Base-by-base conservation (phyloP, 352 stramenopile species). In the Pythium rhizo-oryzae region DNA sequence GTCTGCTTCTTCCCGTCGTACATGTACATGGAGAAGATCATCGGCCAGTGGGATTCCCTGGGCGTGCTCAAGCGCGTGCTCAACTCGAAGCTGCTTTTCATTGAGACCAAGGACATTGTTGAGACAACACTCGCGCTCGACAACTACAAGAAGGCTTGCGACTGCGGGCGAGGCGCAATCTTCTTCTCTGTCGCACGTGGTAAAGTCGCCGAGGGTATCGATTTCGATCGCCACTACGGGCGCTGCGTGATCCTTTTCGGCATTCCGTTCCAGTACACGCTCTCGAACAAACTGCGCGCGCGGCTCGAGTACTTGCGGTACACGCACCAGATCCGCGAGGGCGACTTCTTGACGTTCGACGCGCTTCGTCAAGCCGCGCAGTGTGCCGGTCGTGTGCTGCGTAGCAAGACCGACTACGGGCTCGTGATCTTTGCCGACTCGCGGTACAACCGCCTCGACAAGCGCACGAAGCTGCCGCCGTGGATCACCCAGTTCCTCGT, bases 1-100 rank as follows among this genome's bases (percentile, higher is more conserved):
- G 97, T 99, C 33, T 98, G 96, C 54, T 99, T 99, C 79, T 99
- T 99, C 73, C 98, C 97, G 21, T 99, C 94, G 12, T 99, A 99
- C 79, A 89, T 96, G 49, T 99, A 99, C 78, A 99, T 99, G 97
- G 97, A 99, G 73, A 97, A 94, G 56, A 98, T 99, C 55, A 94
- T 99, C n/a, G 90, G 84, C 4, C 91, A 99, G 67, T 99, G 98
- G 97, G 94, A 99, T 66, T 77, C 87, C 18, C 77, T 94, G 11
- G 86, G 89, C 11, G 85, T 96, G 37, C 83, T 99, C 18, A 92
- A 97, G 75, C 90, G 98, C 55, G 87, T 99, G 21, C 86, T 98
- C 12, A 87, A 98, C 47, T 92, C 96, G 62, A 99, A 99, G 79
- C 76, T 99, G 19, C 78, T 99, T 12, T 99, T 99, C 65, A 99